A percentile compares a stretch with the other conserved stretches of the same genome.
Conservation (phyloP, 352 stramenopile genomes). For the Elongisporangium senticosum region DNA sequence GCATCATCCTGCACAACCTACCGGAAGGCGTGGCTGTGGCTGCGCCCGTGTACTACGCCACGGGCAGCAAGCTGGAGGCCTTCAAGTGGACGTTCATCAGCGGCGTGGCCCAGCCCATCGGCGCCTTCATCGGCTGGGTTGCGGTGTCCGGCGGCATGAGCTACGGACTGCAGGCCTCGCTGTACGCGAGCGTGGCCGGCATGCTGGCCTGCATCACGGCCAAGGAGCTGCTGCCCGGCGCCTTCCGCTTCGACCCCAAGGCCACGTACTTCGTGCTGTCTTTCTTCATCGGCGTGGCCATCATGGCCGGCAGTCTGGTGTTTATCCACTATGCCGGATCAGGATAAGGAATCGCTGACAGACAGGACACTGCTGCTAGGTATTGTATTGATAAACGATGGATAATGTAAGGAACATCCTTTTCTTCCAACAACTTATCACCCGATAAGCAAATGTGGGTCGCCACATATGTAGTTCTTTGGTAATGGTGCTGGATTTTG, state of each 20-base stretch:
- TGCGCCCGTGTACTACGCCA: conserved; percentile 95
- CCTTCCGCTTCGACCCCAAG: conserved; percentile 80
- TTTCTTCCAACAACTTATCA: too few relatives aligned
- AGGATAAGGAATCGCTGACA: conserved; percentile 14
- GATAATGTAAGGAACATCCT: neutral
- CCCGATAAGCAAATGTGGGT: neutral
- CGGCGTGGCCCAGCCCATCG: conserved; percentile 87
- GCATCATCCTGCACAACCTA: conserved; percentile 96
- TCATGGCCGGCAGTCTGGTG: conserved; percentile 84
- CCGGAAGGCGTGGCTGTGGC: conserved; percentile 93
- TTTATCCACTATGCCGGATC: conserved; percentile 56
- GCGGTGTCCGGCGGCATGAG: conserved; percentile 33
- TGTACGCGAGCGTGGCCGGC: conserved; percentile 90
- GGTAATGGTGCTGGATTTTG: neutral
- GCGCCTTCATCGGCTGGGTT: conserved; percentile 83
- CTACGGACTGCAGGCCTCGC: conserved; percentile 63
- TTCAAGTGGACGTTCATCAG: conserved; percentile 89
- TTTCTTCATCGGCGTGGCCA: conserved; percentile 71
- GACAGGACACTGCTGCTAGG: neutral
- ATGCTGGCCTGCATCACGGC: conserved; percentile 93
- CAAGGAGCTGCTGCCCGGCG: conserved; percentile 87
- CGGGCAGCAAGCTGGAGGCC: conserved; percentile 85
- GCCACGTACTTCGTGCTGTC: conserved; percentile 80
- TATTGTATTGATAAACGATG: neutral
- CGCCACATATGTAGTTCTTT: neutral